These are phyloP conservation scores for Colletotrichum tofieldiae DNA, from an alignment of 2,329 filamentous ascomycete species.

Conservation along the genomic window DNA sequence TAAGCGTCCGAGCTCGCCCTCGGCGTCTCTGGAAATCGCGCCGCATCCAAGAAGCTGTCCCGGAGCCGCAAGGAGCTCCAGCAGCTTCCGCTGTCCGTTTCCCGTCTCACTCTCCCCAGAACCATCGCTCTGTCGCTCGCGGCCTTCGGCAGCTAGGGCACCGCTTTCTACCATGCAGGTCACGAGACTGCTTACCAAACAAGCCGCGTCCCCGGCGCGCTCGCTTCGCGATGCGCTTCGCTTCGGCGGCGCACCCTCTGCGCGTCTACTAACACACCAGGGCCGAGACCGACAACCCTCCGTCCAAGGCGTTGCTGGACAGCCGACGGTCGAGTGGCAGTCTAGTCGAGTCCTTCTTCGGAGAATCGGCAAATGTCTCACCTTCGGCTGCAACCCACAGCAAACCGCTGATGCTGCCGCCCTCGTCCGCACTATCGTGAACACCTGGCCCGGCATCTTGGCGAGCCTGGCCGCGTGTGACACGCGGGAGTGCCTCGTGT, in stretches of 20 bases:
- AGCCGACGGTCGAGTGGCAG: not conserved
- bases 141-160: no score
- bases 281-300: not conserved
- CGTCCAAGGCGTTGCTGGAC: not conserved
- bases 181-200: not conserved
- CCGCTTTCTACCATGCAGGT: not conserved
- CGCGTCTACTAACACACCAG: not conserved
- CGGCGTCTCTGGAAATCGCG: not conserved
- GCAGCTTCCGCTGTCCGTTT: not conserved
- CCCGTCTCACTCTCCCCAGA: not conserved
- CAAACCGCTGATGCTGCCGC: constrained; percentile 38
- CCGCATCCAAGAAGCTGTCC: not conserved
- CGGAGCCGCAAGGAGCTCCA: not conserved
- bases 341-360: not conserved
- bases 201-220: not conserved
- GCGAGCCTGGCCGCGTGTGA: not conserved
- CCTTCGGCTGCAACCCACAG: constrained; percentile 42
- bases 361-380: constrained; percentile 44
- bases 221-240: not conserved
- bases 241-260: not conserved
- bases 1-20: not conserved
- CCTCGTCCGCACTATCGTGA: constrained; percentile 31
- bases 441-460: constrained; percentile 17
- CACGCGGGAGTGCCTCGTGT: not conserved
- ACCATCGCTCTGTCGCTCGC: no score